These are phyloP conservation scores for Rhodotorula mucilaginosa DNA, from an alignment of 1,284 basidiomycete genomes.

Conservation along the genomic window DNA sequence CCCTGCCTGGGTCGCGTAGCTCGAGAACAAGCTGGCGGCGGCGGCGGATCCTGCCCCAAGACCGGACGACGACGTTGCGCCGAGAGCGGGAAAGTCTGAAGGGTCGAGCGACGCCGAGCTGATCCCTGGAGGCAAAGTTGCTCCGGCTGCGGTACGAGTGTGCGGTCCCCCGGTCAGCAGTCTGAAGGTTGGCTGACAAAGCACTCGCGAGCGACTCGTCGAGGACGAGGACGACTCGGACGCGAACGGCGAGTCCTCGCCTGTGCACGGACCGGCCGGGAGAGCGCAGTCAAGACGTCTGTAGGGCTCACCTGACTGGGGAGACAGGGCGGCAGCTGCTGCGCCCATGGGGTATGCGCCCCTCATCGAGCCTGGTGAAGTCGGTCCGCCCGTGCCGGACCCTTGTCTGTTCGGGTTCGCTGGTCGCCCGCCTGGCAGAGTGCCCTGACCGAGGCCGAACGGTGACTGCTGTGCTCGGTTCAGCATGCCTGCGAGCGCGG, in stretches of 20 bases:
- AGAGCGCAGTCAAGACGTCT: neutral
- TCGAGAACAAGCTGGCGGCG: constrained; percentile 35
- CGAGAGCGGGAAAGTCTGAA: constrained; percentile 78
- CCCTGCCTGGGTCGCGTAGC: constrained; percentile 42
- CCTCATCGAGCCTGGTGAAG: neutral
- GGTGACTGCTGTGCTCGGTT: constrained; percentile 10
- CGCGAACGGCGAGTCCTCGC: neutral
- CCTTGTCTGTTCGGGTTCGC: neutral
- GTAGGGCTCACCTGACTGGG: neutral
- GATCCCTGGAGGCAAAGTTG: neutral
- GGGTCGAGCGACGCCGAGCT: constrained; percentile 71
- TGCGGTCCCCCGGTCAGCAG: too few species aligned
- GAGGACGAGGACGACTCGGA: neutral
- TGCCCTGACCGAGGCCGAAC: constrained; percentile 20
- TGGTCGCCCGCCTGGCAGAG: constrained; percentile 6
- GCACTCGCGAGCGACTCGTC: too few species aligned
- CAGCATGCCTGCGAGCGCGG: neutral
- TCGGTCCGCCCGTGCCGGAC: neutral
- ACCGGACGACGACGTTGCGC: constrained; percentile 52
- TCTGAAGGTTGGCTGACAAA: too few species aligned
- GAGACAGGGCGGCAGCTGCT: neutral
- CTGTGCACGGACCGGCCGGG: neutral
- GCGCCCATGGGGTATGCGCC: constrained; percentile 3
- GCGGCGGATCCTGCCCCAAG: constrained; percentile 1
- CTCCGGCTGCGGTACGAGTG: constrained; percentile 1